Percentiles rank a stretch among this genome's conserved stretches.
Evolutionary conservation across 371 early-diverging fungal genomes (phyloP).

Genomic region (Dichotomocladium elegans): DNA sequence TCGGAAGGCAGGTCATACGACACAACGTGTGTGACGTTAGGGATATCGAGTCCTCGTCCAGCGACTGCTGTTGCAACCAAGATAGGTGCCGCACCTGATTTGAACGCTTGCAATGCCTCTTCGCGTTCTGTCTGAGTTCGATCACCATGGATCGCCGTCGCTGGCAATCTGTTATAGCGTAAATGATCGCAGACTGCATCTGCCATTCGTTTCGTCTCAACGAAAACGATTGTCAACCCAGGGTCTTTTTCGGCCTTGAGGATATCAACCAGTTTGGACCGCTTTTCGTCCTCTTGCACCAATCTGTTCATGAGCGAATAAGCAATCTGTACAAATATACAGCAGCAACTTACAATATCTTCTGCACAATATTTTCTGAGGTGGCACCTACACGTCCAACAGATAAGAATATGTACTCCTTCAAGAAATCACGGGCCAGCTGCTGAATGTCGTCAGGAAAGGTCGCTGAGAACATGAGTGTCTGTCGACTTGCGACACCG

Average conservation of each 20-base stretch:
- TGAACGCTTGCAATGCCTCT: slow-evolving; percentile 85
- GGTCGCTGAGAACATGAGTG: slow-evolving; percentile 97
- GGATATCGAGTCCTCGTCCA: slow-evolving; percentile 96
- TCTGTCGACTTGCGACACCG: slow-evolving; percentile 78
- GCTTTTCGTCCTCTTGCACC: slow-evolving; percentile 79
- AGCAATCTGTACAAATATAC: background rate
- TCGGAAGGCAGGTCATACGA: slow-evolving; percentile 93
- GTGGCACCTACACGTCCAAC: slow-evolving; percentile 97
- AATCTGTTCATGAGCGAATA: background rate
- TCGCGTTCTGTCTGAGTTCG: slow-evolving; percentile 97
- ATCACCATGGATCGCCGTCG: slow-evolving; percentile 96
- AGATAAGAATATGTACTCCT: slow-evolving; percentile 89
- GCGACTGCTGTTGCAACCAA: slow-evolving; percentile 99
- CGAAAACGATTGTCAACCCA: slow-evolving; percentile 93
- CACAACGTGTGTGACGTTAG: slow-evolving; percentile 87
- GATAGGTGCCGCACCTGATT: slow-evolving; percentile 83
- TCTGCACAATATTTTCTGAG: slow-evolving; percentile 95
- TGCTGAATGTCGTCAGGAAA: slow-evolving; percentile 95
- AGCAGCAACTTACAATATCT: slow-evolving; percentile 43
- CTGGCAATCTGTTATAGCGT: slow-evolving; percentile 63
- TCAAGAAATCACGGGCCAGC: slow-evolving; percentile 92
- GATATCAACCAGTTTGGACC: slow-evolving; percentile 73
- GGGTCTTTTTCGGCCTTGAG: slow-evolving; percentile 52
- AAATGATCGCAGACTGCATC: slow-evolving; percentile 86
- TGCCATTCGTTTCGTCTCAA: slow-evolving; percentile 97